Conservation (phyloP, 331 rosid genomes). For the Rhamnella rubrinervis region DNA sequence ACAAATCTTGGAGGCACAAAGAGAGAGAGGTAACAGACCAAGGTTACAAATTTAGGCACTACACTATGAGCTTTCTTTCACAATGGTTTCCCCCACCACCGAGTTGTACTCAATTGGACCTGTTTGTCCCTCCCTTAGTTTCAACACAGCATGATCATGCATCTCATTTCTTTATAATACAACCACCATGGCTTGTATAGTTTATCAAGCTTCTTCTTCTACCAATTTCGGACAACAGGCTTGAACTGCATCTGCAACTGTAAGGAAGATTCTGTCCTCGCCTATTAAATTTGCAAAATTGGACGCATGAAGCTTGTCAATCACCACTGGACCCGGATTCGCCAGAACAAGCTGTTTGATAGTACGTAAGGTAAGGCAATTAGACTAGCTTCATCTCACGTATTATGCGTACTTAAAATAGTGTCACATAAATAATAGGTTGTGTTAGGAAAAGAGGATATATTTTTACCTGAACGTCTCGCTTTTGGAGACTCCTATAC, state of each 20-base stretch:
- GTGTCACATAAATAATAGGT: neutral
- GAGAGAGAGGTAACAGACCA: neutral
- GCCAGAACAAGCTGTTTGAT: slow-evolving; percentile 77
- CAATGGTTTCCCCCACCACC: slow-evolving; percentile 10
- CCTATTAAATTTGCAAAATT: slow-evolving; percentile 56
- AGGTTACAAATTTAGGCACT: slow-evolving; percentile 1
- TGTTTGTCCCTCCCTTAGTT: slow-evolving; percentile 14
- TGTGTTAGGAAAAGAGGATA: neutral
- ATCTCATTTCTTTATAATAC: slow-evolving; percentile 4
- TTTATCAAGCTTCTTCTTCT: slow-evolving; percentile 52
- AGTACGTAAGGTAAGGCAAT: slow-evolving; percentile 16
- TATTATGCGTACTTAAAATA: neutral
- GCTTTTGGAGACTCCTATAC: slow-evolving; percentile 63
- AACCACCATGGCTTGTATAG: neutral
- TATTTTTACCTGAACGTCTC: slow-evolving; percentile 61
- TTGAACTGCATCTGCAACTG: slow-evolving; percentile 79
- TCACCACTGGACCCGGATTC: slow-evolving; percentile 79
- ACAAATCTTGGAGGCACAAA: neutral
- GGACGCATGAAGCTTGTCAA: slow-evolving; percentile 71
- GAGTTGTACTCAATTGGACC: slow-evolving; percentile 8
- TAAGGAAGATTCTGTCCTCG: slow-evolving; percentile 72
- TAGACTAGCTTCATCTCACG: neutral
- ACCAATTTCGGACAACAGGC: slow-evolving; percentile 63
- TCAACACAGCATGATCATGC: neutral
- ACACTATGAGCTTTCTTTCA: neutral